phyloP scores from a whole-genome alignment of 768 basidiomycete genomes.

The Fomitopsis serialis region DNA sequence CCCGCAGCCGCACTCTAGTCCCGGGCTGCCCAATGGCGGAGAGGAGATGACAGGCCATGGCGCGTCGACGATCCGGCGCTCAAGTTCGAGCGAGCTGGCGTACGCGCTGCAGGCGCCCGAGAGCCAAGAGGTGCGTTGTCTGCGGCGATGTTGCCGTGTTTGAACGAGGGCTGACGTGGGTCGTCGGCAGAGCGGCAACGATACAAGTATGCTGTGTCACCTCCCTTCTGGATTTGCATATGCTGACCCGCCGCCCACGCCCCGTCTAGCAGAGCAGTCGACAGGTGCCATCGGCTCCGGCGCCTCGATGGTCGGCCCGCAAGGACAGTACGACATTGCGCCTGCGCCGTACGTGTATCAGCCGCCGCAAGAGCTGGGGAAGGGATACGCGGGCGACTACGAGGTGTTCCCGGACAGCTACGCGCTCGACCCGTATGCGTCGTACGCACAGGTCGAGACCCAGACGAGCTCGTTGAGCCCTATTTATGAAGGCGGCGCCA shows the following conservation, averaged over 20 bases:
- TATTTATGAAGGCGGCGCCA: conserved; percentile 12
- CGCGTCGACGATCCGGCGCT: conserved; percentile 1
- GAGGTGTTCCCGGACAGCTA: conserved; percentile 10
- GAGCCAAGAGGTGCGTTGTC: conserved; percentile 4
- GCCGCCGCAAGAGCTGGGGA: conserved; percentile 8
- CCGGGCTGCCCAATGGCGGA: not conserved
- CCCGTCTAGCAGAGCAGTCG: not conserved
- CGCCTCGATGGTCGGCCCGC: not conserved
- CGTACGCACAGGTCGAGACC: not conserved
- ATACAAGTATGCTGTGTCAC: not conserved
- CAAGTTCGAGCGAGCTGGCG: conserved; percentile 15
- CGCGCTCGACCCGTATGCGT: not conserved
- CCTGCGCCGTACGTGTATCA: conserved; percentile 5
- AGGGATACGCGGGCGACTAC: conserved; percentile 10
- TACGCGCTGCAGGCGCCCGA: conserved; percentile 10
- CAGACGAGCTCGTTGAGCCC: conserved; percentile 5
- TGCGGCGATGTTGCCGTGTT: not conserved
- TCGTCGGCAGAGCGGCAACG: not conserved
- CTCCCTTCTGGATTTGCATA: not conserved
- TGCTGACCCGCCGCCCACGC: not conserved
- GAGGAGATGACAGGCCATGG: not conserved
- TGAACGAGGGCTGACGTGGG: not conserved
- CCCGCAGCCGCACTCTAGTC: conserved; percentile 1
- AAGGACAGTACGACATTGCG: not conserved
- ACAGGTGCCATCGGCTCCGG: not conserved